Percentiles rank a stretch among this genome's conserved stretches.
Evolutionary conservation across 1,284 basidiomycete genomes (phyloP).

Genomic region (Quambalaria eucalypti): DNA sequence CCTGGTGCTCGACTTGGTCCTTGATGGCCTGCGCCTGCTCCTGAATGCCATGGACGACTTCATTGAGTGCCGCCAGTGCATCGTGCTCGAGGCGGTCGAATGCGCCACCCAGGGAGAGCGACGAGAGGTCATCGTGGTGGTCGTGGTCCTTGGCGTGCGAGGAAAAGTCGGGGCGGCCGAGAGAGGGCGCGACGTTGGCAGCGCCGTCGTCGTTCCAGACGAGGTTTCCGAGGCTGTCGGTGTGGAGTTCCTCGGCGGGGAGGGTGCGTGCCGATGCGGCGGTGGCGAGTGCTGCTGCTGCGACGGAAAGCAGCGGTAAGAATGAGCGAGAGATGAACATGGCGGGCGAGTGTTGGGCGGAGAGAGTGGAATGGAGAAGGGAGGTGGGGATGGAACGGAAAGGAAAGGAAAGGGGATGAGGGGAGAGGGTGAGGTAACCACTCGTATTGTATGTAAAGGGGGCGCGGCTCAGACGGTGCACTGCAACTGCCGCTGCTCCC

Average conservation of each 20-base stretch:
- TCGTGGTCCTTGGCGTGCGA: neutral
- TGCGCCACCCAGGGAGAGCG: neutral
- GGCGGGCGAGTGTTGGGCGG: too few relatives aligned
- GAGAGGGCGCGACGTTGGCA: constrained; percentile 14
- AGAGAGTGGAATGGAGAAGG: too few relatives aligned
- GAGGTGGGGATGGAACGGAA: too few relatives aligned
- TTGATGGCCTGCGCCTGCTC: constrained; percentile 25
- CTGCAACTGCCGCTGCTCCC: too few relatives aligned
- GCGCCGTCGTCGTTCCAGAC: constrained; percentile 16
- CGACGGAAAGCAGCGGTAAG: too few relatives aligned
- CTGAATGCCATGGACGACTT: constrained; percentile 15
- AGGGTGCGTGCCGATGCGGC: constrained; percentile 10
- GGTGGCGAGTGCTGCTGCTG: constrained; percentile 25
- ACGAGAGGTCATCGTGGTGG: too few relatives aligned
- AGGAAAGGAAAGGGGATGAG: too few relatives aligned
- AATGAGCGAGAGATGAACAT: too few relatives aligned
- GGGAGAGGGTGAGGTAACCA: too few relatives aligned
- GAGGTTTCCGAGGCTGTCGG: constrained; percentile 29
- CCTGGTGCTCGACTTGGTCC: constrained; percentile 30
- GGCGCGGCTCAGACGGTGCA: too few relatives aligned
- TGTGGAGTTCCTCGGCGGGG: constrained; percentile 25
- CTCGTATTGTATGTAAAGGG: too few relatives aligned
- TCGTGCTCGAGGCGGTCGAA: neutral
- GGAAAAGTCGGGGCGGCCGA: constrained; percentile 29
- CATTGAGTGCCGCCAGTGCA: too few relatives aligned